Percentiles rank a stretch among this genome's conserved stretches.
These are phyloP conservation scores for Sclerotinia nivalis DNA, from an alignment of 2,329 filamentous ascomycete species.

Conservation along the genomic window DNA sequence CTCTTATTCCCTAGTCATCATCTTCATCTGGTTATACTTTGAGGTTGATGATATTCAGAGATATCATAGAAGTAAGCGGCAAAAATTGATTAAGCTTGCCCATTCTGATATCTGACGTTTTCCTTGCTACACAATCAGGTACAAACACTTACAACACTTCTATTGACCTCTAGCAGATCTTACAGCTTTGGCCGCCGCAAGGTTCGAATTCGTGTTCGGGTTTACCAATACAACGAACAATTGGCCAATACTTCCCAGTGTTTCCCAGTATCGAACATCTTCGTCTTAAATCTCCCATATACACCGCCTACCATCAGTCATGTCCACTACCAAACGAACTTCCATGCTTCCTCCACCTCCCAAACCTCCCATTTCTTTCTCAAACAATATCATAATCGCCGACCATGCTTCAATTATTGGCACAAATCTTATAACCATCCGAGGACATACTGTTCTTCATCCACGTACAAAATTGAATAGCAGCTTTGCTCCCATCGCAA, in stretches of 20 bases:
- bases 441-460: conserved; percentile 78
- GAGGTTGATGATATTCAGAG: neutral
- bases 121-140: conserved; percentile 18
- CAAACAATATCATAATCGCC: conserved; percentile 60
- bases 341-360: conserved; percentile 55
- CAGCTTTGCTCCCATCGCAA: conserved; percentile 72
- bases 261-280: neutral
- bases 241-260: neutral
- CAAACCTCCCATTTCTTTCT: conserved; percentile 62
- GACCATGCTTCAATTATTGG: conserved; percentile 67
- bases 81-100: conserved; percentile 26
- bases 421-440: conserved; percentile 75
- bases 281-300: neutral
- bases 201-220: conserved; percentile 13
- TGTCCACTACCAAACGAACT: conserved; percentile 42
- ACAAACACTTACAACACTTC: conserved; percentile 24
- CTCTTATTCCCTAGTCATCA: neutral
- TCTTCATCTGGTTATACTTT: neutral
- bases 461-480: conserved; percentile 80
- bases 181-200: neutral
- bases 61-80: conserved; percentile 30
- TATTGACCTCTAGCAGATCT: conserved; percentile 22
- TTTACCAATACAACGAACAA: neutral
- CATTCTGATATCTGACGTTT: conserved; percentile 27
- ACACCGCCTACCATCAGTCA: conserved; percentile 27